A percentile compares a stretch with the other conserved stretches of the same genome.
These are phyloP conservation scores for Phialocephala sp. DNA, from an alignment of 2,329 filamentous ascomycete genomes.

Conservation along the genomic window DNA sequence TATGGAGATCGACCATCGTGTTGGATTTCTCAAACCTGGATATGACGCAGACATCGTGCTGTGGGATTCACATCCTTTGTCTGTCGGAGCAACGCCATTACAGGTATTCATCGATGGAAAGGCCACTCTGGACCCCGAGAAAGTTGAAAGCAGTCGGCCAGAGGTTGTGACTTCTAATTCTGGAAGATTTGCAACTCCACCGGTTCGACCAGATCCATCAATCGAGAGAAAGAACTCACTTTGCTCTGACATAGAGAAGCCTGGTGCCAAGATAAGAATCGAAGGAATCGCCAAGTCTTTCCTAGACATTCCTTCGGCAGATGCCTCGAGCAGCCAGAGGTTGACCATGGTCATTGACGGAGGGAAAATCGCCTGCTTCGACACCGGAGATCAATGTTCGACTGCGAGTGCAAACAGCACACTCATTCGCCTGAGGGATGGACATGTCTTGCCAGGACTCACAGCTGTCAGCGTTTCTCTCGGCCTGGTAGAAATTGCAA, in stretches of 20 bases:
- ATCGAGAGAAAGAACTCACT: constrained; percentile 36
- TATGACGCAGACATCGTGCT: constrained; percentile 58
- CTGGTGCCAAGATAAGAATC: constrained; percentile 43
- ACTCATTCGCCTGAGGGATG: constrained; percentile 50
- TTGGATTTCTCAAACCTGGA: constrained; percentile 51
- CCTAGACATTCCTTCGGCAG: constrained; percentile 36
- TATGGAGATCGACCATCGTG: constrained; percentile 49
- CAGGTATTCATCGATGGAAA: constrained; percentile 56
- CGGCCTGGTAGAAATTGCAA: constrained; percentile 56
- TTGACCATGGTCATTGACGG: constrained; percentile 48
- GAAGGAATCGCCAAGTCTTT: constrained; percentile 48
- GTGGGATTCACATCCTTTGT: constrained; percentile 55
- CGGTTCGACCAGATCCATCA: constrained; percentile 37
- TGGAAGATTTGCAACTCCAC: constrained; percentile 24
- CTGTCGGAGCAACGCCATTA: constrained; percentile 51
- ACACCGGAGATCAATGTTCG: constrained; percentile 42
- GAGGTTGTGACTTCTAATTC: constrained; percentile 10
- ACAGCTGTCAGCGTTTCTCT: constrained; percentile 55
- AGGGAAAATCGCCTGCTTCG: constrained; percentile 50
- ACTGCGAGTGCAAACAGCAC: constrained; percentile 34
- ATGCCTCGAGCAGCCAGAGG: constrained; percentile 27
- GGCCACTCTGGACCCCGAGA: constrained; percentile 44
- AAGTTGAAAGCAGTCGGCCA: constrained; percentile 42
- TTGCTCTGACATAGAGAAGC: constrained; percentile 36
- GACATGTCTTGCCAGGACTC: constrained; percentile 54